These are phyloP conservation scores for Trichothecium sympodiale DNA, from an alignment of 2,329 filamentous ascomycete genomes.

Conservation along the genomic window DNA sequence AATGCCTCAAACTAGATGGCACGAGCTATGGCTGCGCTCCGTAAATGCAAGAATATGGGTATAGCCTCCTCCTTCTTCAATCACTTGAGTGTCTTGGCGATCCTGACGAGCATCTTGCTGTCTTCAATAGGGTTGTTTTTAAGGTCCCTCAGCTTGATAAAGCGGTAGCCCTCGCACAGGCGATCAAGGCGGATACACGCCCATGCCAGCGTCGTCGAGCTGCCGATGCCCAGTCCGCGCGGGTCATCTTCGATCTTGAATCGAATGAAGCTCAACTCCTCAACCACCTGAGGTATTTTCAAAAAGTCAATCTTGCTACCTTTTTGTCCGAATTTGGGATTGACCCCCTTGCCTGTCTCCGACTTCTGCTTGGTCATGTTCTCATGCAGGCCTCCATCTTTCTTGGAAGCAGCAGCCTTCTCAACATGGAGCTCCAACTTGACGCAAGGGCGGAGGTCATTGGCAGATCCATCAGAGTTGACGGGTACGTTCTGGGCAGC, in stretches of 20 bases:
- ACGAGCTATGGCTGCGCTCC: too few relatives aligned
- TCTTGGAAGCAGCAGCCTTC: constrained; percentile 29
- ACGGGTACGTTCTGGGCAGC: constrained; percentile 59
- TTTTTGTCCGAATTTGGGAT: constrained; percentile 49
- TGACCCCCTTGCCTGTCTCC: constrained; percentile 40
- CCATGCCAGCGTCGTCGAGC: constrained; percentile 35
- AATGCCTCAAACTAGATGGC: too few relatives aligned
- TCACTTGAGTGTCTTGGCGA: constrained; percentile 34
- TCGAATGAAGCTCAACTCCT: constrained; percentile 60
- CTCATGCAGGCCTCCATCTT: constrained; percentile 25
- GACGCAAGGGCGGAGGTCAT: constrained; percentile 55
- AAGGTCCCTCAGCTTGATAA: constrained; percentile 37
- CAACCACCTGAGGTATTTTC: constrained; percentile 46
- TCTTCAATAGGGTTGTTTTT: constrained; percentile 32
- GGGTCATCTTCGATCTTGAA: constrained; percentile 43
- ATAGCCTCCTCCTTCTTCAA: neutral
- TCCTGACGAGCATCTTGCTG: constrained; percentile 38
- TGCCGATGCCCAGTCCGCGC: constrained; percentile 19
- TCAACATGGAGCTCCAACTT: constrained; percentile 77
- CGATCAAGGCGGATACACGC: constrained; percentile 50
- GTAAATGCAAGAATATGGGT: too few relatives aligned
- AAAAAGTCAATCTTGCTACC: constrained; percentile 48
- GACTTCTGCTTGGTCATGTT: constrained; percentile 51
- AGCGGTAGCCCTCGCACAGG: constrained; percentile 42
- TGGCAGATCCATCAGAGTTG: constrained; percentile 15